These are phyloP conservation scores for Cytospora schulzeri DNA, from an alignment of 2,329 filamentous ascomycete species.

Conservation along the genomic window DNA sequence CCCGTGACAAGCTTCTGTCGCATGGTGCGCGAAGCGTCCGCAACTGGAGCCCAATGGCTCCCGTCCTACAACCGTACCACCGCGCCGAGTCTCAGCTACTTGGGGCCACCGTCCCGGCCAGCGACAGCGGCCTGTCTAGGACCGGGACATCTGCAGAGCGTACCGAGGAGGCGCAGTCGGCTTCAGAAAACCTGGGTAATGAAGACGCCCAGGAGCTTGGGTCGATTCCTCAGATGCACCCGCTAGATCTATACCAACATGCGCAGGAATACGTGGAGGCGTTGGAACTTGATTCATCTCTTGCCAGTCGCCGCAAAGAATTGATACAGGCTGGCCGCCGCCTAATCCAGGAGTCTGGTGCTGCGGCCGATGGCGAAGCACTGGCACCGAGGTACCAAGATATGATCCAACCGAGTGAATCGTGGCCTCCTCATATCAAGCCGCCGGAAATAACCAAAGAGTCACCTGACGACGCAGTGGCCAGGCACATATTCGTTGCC, in stretches of 20 bases:
- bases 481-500: constrained; percentile 33
- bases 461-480: neutral
- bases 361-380: neutral
- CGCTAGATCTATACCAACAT: constrained; percentile 19
- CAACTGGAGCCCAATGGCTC: constrained; percentile 32
- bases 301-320: constrained; percentile 14
- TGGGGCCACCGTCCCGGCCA: constrained; percentile 31
- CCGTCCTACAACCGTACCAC: constrained; percentile 20
- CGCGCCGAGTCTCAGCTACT: constrained; percentile 6
- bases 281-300: constrained; percentile 15
- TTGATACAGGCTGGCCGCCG: constrained; percentile 18
- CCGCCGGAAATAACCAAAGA: neutral
- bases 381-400: constrained; percentile 8
- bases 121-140: constrained; percentile 27
- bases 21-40: constrained; percentile 36
- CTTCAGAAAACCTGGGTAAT: neutral
- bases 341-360: constrained; percentile 17
- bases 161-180: neutral
- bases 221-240: neutral
- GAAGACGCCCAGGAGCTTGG: neutral
- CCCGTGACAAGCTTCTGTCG: constrained; percentile 35
- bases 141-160: neutral
- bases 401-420: neutral
- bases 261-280: constrained; percentile 12
- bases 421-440: neutral